Base-by-base conservation (phyloP, 495 filamentous ascomycete species). In the Penicillium samsonianum region DNA sequence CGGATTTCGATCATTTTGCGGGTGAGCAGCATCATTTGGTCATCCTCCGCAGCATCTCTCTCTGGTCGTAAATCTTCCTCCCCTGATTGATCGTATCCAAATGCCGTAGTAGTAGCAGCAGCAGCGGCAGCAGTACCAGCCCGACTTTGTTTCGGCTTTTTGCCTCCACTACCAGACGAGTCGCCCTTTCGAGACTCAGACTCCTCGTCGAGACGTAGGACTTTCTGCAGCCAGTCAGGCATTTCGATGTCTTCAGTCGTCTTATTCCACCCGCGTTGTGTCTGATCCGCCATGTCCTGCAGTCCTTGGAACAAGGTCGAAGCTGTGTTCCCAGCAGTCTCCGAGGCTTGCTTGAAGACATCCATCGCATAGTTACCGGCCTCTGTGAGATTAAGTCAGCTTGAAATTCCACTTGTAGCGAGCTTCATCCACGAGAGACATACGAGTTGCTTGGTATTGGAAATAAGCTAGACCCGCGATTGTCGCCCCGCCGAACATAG, bases 1-100 rank as follows among this genome's bases (percentile, higher is more conserved):
- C 95, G 79, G 50, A 99, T 98, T 71, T 99, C 93, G 67, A 99
- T 99, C 94, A 99, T 99, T 73, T 96, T 96, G 75, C 92, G 92
- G 0, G 94, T 99, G 70, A 99, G 78, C 61, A 96, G 78, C 94
- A 99, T 99, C 93, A 99, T 99, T 72, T 99, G 94, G 65, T 99
- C 94, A 67, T 99, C 93, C 65, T 88, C 84, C 5, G 92, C 89
- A 53, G 77, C 75, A 62, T 90, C 80, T 46, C 81, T 80, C 38
- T 82, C 84, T 23, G 74, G 74, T 23, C 89, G 76, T 0, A 74
- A 65, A 63, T 96, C 91, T 28, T 89, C 81, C 25, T 96, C 91
- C 10, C 84, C 78, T 3, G 84, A 80, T 57, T 87, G 75, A 31
- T 89, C 83, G 63, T 90, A 90, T 30, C 87, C 93, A 68, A 92